Evolutionary conservation across 1,284 basidiomycete species (phyloP), one percentile per base, ranked within the genome.

Genomic region (Malassezia obtusa): DNA sequence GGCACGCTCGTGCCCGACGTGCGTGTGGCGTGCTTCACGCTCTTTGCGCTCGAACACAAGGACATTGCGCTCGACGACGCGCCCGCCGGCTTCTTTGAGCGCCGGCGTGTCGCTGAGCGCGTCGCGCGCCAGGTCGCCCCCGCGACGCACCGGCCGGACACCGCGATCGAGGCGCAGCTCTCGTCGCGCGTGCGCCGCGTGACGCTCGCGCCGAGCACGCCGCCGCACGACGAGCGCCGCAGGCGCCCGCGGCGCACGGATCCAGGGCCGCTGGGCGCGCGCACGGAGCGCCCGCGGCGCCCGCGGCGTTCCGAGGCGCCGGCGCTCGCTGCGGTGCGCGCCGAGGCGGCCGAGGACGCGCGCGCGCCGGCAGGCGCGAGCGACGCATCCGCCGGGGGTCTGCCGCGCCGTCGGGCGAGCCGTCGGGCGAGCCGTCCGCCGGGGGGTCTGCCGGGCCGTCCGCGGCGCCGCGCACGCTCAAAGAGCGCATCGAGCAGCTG

Each of bases 11-110:
- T 60, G 32, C 52, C 59, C 53, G 80, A 80, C 49, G 87, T 85
- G 68, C 80, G 90, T 12, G 76, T 86, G 25, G 78, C 81, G 15
- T 85, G 87, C 67, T 90, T 90, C 62, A 82, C 85, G 58, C 80
- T 81, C 62, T 94, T 94, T 74, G 83, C 80, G 73, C 83, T 81
- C 65, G 89, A 92, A 75, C 83, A 84, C 28, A 85, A 83, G 67
- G 72, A 40, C 11, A 45, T 70, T 15, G 21, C 25, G 43, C 36
- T 95, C 32, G 90, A 95, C 70, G 89, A 87, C 19, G 78, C 80
- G 10, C 76, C 77, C 6, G 83, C 86, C 5, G 81, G 82, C 7
- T 87, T 84, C 75, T 83, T 83, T 66, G 90, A 95, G 77, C 81
- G 80, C 64, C 79, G 83, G 52, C 80, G 79, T 37, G 74, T 78